Base-by-base conservation (phyloP, 78 protist species). In the Dictyostelium brefeldianum region DNA sequence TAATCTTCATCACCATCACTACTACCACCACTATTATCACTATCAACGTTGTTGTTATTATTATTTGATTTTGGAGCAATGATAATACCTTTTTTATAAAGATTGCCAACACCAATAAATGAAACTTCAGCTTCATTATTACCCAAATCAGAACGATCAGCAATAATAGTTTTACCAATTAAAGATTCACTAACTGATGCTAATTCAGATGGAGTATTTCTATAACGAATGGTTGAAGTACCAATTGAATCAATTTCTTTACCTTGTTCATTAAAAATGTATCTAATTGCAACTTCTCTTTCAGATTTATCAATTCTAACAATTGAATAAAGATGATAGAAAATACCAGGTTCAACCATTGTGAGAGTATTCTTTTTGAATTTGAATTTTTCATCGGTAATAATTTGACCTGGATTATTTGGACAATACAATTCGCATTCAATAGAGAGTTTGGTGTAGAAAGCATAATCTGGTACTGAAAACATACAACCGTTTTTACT, bases 191-290 rank as follows among this genome's bases (percentile, higher is more conserved):
- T 51, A 4, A 4, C n/a, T 14, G 10, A 12, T 8, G n/a, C 15
- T 14, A 51, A 51, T 65, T 65, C 73, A 65, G 43, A 27, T 65
- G 73, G 73, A 65, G 73, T 65, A 14, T 65, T 65, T 65, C 73
- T 65, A 41, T 25, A 65, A 65, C 73, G 73, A 29, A 65, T 65
- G 1, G 6, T 0, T 11, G 73, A 46, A 1, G 73, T 29, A 12
- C 2, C 20, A 4, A 65, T 27, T 6, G 8, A 11, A 29, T 65
- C 73, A 65, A 65, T 29, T 18, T 4, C 4, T 27, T 29, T 29
- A 29, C 73, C 73, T 14, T 65, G n/a, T 2, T 11, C 0, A 15
- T 12, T 1, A 7, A 65, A 31, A 27, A 0, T 29, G n/a, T 25
- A 29, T 65, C 47, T 65, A 11, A 65, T 65, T 5, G 8, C 7